Evolutionary conservation across 768 basidiomycete genomes (phyloP).

Genomic region (Saitozyma sp.): DNA sequence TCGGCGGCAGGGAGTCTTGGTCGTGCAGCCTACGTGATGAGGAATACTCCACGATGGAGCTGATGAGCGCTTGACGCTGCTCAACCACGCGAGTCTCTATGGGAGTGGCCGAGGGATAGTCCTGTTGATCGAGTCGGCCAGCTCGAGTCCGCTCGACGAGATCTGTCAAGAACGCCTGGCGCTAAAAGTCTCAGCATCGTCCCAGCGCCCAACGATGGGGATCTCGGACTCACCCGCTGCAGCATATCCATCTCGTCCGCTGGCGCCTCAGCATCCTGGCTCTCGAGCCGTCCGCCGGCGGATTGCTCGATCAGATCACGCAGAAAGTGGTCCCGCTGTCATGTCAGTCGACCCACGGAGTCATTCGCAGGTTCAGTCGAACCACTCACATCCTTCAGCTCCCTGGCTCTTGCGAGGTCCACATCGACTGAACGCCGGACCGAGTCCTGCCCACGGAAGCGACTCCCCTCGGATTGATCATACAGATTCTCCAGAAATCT

Average conservation of each 20-base stretch:
- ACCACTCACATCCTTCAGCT: conserved; percentile 24
- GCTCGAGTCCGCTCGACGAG: conserved; percentile 14
- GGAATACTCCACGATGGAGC: conserved; percentile 70
- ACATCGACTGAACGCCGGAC: conserved; percentile 14
- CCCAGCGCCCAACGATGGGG: not conserved
- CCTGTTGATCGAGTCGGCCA: conserved; percentile 24
- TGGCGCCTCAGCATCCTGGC: conserved; percentile 29
- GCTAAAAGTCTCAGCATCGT: conserved; percentile 4
- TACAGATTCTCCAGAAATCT: conserved; percentile 23
- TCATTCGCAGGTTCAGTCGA: too few relatives aligned
- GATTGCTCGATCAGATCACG: conserved; percentile 34
- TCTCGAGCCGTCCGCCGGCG: conserved; percentile 18
- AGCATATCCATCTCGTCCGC: not conserved
- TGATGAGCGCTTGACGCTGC: conserved; percentile 74
- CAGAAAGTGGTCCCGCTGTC: conserved; percentile 33
- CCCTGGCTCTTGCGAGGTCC: conserved; percentile 33
- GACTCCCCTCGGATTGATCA: conserved; percentile 12
- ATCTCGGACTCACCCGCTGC: too few relatives aligned
- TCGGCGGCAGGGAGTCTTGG: conserved; percentile 69
- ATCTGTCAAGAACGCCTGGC: conserved; percentile 12
- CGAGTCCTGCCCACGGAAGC: conserved; percentile 30
- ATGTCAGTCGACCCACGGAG: conserved; percentile 7
- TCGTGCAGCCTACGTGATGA: conserved; percentile 70
- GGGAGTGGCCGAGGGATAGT: conserved; percentile 11
- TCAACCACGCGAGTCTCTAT: conserved; percentile 7